Base-by-base conservation (phyloP, 257 asterid genomes). In the Scutellaria minor region DNA sequence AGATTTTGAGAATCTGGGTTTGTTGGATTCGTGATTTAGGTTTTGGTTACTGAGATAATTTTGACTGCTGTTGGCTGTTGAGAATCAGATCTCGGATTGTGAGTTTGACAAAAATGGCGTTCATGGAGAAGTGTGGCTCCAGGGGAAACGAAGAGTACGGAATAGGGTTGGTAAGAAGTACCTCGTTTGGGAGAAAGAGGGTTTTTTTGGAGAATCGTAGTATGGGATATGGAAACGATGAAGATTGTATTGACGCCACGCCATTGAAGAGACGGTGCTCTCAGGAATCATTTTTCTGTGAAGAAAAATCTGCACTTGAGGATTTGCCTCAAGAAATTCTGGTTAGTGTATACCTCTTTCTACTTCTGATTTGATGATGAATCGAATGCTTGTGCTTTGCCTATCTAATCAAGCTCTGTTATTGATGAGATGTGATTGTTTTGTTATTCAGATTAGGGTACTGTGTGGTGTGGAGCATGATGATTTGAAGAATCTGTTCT, bases 401-500 rank as follows among this genome's bases (percentile, higher is more conserved):
- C 0, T 14, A 18, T 71, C 5, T 47, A 14, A 47, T 73, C 75
- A 45, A 41, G 71, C 60, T 68, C 39, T 6, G n/a, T 37, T 41
- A 42, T 20, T 80, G 14, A 68, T 35, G 46, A 18, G 0, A 5
- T 50, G 50, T 24, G 20, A 18, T 31, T 31, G 37, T 31, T 71
- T 42, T 53, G 6, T 12, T 52, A 3, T 78, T 76, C 88, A 90
- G 98, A 79, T 85, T 74, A 85, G 68, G 77, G 82, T 89, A 63
- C 57, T 93, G 10, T 93, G 92, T 80, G 89, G 92, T 2, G 97
- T 93, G 46, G 95, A 89, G 22, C 98, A 93, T 47, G 95, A 93
- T 69, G 98, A 93, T 76, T 81, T 93, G 86, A 87, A 83, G 73
- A 83, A 78, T 41, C 81, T 93, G 58, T 75, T 85, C 62, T 81